These are phyloP conservation scores for Xylaria sp. DNA, from an alignment of 2,329 filamentous ascomycete species.

Conservation along the genomic window DNA sequence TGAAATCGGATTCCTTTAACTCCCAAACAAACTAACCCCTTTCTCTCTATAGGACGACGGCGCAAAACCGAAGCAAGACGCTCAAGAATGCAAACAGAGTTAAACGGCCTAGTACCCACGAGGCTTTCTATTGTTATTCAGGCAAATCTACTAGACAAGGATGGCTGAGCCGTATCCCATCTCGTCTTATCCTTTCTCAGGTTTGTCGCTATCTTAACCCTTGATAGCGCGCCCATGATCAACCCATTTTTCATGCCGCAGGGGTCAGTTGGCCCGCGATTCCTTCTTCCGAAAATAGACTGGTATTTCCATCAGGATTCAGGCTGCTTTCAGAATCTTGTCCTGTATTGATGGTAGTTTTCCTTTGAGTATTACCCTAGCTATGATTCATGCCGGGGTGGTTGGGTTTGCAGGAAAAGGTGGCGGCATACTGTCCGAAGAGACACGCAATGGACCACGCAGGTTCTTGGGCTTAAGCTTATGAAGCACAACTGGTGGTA, in stretches of 20 bases:
- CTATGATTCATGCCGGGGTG: constrained; percentile 42
- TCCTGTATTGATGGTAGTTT: constrained; percentile 52
- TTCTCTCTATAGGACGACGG: constrained; percentile 76
- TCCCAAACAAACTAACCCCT: constrained; percentile 41
- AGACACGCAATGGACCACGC: constrained; percentile 40
- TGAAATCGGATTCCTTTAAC: constrained; percentile 19
- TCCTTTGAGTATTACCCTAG: constrained; percentile 47
- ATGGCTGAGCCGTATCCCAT: constrained; percentile 29
- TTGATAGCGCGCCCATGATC: constrained; percentile 35
- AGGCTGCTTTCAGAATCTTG: constrained; percentile 50
- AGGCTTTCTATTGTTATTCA: constrained; percentile 30
- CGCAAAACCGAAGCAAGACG: constrained; percentile 92
- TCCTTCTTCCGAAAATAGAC: constrained; percentile 49
- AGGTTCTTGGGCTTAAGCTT: constrained; percentile 40
- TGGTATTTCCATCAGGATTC: constrained; percentile 49
- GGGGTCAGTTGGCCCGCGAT: constrained; percentile 45
- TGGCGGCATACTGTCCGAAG: constrained; percentile 41
- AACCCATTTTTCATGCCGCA: constrained; percentile 48
- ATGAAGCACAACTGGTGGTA: constrained; percentile 41
- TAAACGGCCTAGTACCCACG: constrained; percentile 58
- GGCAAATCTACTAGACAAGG: constrained; percentile 22
- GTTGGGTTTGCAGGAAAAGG: constrained; percentile 40
- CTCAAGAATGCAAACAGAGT: constrained; percentile 96
- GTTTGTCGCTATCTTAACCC: constrained; percentile 25
- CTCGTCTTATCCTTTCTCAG: constrained; percentile 27